These are phyloP conservation scores for Mycotypha africana DNA, from an alignment of 371 early-diverging fungal genomes.

Conservation along the genomic window DNA sequence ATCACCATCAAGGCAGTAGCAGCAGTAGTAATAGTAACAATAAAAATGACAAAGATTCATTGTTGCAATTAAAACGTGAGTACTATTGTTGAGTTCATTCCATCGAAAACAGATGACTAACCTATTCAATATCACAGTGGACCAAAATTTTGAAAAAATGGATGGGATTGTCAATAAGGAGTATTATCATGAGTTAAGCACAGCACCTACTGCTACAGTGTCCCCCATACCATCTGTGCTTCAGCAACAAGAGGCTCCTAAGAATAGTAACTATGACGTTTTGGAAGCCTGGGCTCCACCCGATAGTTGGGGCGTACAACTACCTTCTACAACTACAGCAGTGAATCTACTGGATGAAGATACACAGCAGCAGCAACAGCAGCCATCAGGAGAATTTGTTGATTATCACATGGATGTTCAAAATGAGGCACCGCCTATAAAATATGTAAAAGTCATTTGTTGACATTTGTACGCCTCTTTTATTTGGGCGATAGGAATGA, in stretches of 20 bases:
- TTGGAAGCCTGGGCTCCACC: constrained; percentile 63
- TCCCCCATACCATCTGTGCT: constrained; percentile 5
- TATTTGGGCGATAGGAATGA: too few relatives aligned
- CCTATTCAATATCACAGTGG: constrained; percentile 21
- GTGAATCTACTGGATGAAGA: constrained; percentile 22
- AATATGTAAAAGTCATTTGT: constrained; percentile 19
- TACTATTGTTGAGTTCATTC: too few relatives aligned
- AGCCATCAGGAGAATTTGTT: constrained; percentile 48
- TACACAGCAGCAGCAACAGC: too few relatives aligned
- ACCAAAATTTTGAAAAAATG: constrained; percentile 45
- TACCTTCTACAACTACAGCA: constrained; percentile 10
- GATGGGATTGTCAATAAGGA: constrained; percentile 48
- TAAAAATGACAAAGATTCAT: constrained; percentile 5
- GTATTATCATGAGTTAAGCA: constrained; percentile 29
- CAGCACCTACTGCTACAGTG: not conserved
- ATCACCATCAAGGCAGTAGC: too few relatives aligned
- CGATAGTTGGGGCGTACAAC: constrained; percentile 68
- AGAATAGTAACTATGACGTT: not conserved
- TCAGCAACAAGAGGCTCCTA: not conserved
- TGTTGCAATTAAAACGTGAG: constrained; percentile 13
- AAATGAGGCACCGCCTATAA: constrained; percentile 31
- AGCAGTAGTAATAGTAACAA: constrained; percentile 3
- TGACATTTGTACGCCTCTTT: too few relatives aligned
- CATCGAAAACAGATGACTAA: too few relatives aligned
- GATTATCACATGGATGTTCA: constrained; percentile 33